Percentiles rank a stretch among this genome's conserved stretches.
Conservation (phyloP, 139 green algal genomes). For the Chlorella sp. region DNA sequence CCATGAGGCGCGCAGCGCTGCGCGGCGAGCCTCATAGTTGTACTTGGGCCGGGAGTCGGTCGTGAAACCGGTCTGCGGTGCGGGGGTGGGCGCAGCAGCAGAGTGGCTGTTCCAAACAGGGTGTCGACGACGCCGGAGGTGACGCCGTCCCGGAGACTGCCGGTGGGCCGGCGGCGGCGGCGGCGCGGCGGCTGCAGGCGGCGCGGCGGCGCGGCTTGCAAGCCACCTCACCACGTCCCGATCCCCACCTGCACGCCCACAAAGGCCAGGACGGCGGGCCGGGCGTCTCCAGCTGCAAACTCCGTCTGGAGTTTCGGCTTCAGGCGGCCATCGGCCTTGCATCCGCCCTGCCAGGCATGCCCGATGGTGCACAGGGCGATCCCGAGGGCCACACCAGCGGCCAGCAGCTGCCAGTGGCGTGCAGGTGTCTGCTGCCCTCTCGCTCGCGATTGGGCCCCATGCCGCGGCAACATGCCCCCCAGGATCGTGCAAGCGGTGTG, state of each 20-base stretch:
- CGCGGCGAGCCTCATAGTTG: constrained; percentile 60
- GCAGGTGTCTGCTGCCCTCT: neutral
- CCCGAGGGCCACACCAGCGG: neutral
- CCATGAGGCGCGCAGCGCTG: constrained; percentile 64
- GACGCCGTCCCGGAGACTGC: neutral
- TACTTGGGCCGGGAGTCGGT: constrained; percentile 47
- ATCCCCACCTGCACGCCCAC: neutral
- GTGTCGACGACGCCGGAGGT: no score
- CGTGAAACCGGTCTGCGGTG: constrained; percentile 60
- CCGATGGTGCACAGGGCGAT: neutral
- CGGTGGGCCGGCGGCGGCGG: neutral
- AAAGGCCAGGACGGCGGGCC: neutral
- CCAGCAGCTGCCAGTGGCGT: no score
- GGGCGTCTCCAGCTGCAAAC: no score
- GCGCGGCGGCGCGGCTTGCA: neutral
- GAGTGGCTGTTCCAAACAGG: no score
- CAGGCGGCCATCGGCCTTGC: no score
- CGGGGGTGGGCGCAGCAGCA: neutral
- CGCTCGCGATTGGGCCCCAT: no score
- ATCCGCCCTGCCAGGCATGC: no score
- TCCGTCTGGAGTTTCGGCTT: no score
- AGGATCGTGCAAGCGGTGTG: no score
- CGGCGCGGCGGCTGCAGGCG: neutral
- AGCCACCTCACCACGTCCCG: no score
- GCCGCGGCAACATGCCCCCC: neutral